phyloP scores from a whole-genome alignment of 208 protist genomes.

The Trypanosoma theileri region DNA sequence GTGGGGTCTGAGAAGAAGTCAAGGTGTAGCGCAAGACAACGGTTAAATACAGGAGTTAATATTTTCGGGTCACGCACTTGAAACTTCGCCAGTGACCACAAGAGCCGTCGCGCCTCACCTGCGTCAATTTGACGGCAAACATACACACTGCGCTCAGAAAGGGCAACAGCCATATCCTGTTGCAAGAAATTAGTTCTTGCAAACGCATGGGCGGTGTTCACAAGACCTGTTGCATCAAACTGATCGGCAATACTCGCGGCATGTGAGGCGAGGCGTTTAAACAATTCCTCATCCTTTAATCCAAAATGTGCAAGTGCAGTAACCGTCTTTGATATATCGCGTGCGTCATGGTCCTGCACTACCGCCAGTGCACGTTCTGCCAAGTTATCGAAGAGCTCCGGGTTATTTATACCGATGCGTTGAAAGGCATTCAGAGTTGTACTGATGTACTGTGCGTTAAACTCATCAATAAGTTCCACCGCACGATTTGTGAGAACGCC shows the following conservation, averaged over 20 bases:
- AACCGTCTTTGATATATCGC: constrained; percentile 80
- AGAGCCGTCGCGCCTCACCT: constrained; percentile 69
- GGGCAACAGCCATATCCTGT: constrained; percentile 85
- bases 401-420: constrained; percentile 92
- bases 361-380: constrained; percentile 89
- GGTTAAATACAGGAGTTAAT: constrained; percentile 83
- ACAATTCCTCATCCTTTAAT: constrained; percentile 90
- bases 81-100: constrained; percentile 91
- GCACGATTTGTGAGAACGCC: constrained; percentile 91
- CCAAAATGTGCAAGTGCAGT: constrained; percentile 91
- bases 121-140: constrained; percentile 84
- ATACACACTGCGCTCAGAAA: constrained; percentile 85
- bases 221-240: constrained; percentile 76
- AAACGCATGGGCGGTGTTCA: constrained; percentile 89
- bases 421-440: constrained; percentile 88
- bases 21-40: constrained; percentile 82
- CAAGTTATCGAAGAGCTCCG: constrained; percentile 91
- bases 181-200: constrained; percentile 88
- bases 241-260: constrained; percentile 84
- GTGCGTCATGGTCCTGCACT: constrained; percentile 88
- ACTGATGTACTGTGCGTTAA: constrained; percentile 90
- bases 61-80: constrained; percentile 83
- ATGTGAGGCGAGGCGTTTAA: constrained; percentile 87
- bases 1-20: constrained; percentile 91
- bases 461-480: constrained; percentile 92